Base-by-base conservation (phyloP, 164 flowering plant genomes). In the Platanus orientalis region DNA sequence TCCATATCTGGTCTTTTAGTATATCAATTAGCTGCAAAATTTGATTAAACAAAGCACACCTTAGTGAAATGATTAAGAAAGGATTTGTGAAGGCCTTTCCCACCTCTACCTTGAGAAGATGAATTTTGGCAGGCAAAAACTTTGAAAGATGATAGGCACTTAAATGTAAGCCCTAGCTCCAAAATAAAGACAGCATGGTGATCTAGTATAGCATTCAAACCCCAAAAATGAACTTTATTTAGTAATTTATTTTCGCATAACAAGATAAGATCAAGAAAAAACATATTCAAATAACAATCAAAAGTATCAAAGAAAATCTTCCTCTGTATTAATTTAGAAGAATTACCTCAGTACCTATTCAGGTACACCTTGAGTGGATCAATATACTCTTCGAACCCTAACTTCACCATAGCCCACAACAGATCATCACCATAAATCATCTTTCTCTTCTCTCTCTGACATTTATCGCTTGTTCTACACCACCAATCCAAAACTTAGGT, bases 41-140 rank as follows among this genome's bases (percentile, higher is more conserved):
- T 20, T 0, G 25, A 36, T 3, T 52, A 7, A 44, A 65, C 28
- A 47, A 36, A 60, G 3, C 39, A 58, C 45, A 90, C 98, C 96
- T 95, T 95, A 0, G 94, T 89, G 62, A 95, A 95, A 36, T 97
- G 91, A 69, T 95, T 95, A 34, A 95, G 94, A 70, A 95, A 92
- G 24, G 99, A 95, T 66, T 81, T 90, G 1, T 97, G 99, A 64
- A 95, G 91, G 30, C 94, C 97, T 78, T 95, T 95, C 63, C 99
- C 75, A 12, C 99, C 99, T 60, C 99, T 96, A 67, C 99, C 99
- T 79, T 95, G 97, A 74, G 47, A 69, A 9, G 96, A 75, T 64
- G 99, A 97, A 73, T 95, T 95, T 71, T 95, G 99, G 79, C 99
- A 95, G 4, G 97, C 97, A 84, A 95, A 95, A 70, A 92, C 81